These are phyloP conservation scores for Didymella glomerata DNA, from an alignment of 2,329 filamentous ascomycete species.

Conservation along the genomic window DNA sequence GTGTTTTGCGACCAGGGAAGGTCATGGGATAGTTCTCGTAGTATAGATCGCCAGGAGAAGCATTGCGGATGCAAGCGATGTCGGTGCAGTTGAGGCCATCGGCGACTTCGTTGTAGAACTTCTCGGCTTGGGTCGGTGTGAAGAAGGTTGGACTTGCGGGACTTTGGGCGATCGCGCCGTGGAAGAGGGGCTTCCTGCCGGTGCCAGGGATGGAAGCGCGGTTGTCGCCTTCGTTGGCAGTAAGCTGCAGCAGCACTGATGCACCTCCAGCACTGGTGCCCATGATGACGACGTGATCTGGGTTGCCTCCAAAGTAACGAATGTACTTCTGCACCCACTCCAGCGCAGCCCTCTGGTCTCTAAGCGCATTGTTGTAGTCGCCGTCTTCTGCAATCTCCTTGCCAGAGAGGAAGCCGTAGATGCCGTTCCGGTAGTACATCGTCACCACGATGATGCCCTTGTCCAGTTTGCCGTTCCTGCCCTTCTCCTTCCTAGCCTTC, in stretches of 20 bases:
- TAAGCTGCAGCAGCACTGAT: constrained; percentile 42
- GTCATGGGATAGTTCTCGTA: constrained; percentile 47
- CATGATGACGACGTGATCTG: constrained; percentile 57
- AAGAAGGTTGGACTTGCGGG: constrained; percentile 47
- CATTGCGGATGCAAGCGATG: constrained; percentile 40
- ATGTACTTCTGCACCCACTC: constrained; percentile 55
- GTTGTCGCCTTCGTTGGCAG: constrained; percentile 44
- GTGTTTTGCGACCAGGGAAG: constrained; percentile 42
- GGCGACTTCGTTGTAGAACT: constrained; percentile 45
- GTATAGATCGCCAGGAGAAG: constrained; percentile 42
- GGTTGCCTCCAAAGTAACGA: constrained; percentile 56
- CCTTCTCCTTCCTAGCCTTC: constrained; percentile 41
- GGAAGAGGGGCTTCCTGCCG: constrained; percentile 42
- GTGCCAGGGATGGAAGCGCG: constrained; percentile 37
- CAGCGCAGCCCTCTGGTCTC: constrained; percentile 52
- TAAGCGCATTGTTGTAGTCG: constrained; percentile 49
- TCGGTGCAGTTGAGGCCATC: constrained; percentile 43
- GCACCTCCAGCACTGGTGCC: constrained; percentile 49
- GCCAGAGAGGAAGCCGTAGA: constrained; percentile 57
- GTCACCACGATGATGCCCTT: constrained; percentile 47
- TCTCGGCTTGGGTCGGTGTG: constrained; percentile 41
- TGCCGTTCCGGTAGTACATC: constrained; percentile 50
- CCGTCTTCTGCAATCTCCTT: constrained; percentile 50
- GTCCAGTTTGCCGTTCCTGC: constrained; percentile 37
- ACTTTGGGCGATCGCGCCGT: constrained; percentile 44